A percentile compares a stretch with the other conserved stretches of the same genome.
These are phyloP conservation scores for Puccinellia tenuiflora DNA, from an alignment of 176 grass and related monocot genomes.

Conservation along the genomic window DNA sequence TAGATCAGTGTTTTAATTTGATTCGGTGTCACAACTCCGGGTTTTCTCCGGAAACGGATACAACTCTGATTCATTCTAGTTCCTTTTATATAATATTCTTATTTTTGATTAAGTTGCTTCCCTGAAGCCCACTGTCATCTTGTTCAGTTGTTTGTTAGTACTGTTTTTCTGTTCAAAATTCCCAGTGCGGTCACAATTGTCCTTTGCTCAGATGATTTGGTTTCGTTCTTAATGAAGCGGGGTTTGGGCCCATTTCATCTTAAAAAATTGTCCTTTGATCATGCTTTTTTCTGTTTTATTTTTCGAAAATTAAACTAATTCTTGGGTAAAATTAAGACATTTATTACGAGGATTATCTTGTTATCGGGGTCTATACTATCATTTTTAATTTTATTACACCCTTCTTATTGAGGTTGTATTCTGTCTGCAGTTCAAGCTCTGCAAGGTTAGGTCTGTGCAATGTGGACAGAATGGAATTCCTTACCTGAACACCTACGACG, in stretches of 20 bases:
- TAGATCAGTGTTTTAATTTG: background rate
- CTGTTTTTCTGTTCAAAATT: background rate
- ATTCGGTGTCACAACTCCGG: background rate
- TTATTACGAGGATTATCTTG: background rate
- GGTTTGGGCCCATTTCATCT: too few species aligned
- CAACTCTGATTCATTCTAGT: background rate
- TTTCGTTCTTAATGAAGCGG: too few species aligned
- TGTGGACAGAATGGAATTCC: constrained; percentile 64
- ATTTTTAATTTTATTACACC: background rate
- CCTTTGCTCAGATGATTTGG: background rate
- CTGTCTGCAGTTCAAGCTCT: constrained; percentile 49
- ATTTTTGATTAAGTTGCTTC: background rate
- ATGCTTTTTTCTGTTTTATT: background rate
- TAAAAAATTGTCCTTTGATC: background rate
- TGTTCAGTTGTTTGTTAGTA: background rate
- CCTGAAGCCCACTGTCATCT: background rate
- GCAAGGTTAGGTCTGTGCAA: constrained; percentile 56
- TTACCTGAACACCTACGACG: constrained; percentile 63
- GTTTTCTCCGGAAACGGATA: too few species aligned
- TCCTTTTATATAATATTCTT: background rate
- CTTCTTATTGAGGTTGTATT: background rate
- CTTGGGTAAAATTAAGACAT: background rate
- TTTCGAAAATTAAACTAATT: background rate
- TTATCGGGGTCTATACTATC: too few species aligned
- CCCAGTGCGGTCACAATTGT: background rate